phyloP scores from a whole-genome alignment of 495 filamentous ascomycete species.

The Aspergillus funiculosus region DNA sequence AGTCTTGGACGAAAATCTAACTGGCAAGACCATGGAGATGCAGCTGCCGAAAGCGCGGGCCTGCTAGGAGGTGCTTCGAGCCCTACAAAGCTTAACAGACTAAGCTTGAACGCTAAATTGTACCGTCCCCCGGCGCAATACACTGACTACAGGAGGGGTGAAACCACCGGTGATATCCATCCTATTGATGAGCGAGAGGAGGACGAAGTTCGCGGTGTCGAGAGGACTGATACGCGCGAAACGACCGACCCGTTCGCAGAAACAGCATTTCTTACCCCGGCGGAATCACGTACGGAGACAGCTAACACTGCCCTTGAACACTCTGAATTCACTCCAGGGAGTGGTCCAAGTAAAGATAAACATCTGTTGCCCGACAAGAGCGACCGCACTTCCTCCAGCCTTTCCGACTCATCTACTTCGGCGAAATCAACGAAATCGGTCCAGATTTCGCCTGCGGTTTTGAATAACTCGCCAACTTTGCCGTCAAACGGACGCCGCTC shows the following conservation, averaged over 20 bases:
- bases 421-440: slow-evolving; percentile 12
- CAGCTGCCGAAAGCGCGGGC: slow-evolving; percentile 48
- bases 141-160: slow-evolving; percentile 43
- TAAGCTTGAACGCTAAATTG: slow-evolving; percentile 14
- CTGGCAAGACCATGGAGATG: slow-evolving; percentile 30
- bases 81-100: slow-evolving; percentile 45
- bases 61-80: slow-evolving; percentile 51
- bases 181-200: slow-evolving; percentile 73
- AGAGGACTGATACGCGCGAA: slow-evolving; percentile 13
- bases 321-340: neutral
- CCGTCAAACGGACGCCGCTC: slow-evolving; percentile 27
- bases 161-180: slow-evolving; percentile 50
- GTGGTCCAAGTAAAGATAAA: neutral
- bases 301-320: neutral
- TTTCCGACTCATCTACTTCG: slow-evolving; percentile 42
- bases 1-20: slow-evolving; percentile 18
- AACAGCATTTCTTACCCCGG: slow-evolving; percentile 25
- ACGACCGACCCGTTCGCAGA: slow-evolving; percentile 28
- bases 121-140: slow-evolving; percentile 29
- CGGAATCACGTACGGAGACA: slow-evolving; percentile 22
- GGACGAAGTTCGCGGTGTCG: slow-evolving; percentile 35
- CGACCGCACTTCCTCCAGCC: slow-evolving; percentile 52
- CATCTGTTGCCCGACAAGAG: slow-evolving; percentile 33
- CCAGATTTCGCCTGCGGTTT: slow-evolving; percentile 3
- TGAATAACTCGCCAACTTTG: slow-evolving; percentile 21